Conservation (phyloP, 805 yeast genomes). For the Teunomyces stri region DNA sequence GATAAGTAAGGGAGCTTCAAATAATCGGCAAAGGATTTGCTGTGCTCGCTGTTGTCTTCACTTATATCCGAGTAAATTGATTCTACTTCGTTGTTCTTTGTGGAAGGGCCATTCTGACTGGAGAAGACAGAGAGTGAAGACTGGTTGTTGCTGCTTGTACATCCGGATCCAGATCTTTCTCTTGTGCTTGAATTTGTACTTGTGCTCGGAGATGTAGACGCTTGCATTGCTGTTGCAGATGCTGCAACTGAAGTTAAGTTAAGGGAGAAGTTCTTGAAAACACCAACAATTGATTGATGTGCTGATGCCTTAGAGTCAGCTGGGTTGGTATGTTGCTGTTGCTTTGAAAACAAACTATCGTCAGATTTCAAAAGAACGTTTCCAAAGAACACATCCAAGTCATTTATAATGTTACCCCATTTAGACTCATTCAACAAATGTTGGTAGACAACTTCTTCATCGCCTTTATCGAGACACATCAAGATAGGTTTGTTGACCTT, state of each 20-base stretch:
- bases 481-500: constrained; percentile 46
- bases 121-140: constrained; percentile 24
- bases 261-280: constrained; percentile 28
- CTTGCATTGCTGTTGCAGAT: background rate
- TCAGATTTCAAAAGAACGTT: constrained; percentile 37
- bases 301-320: background rate
- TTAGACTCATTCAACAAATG: constrained; percentile 42
- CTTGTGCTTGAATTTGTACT: constrained; percentile 14
- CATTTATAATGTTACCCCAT: constrained; percentile 41
- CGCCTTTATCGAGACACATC: constrained; percentile 32
- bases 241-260: constrained; percentile 12
- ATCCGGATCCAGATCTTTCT: constrained; percentile 7
- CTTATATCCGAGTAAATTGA: constrained; percentile 16
- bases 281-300: constrained; percentile 23
- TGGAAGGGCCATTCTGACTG: constrained; percentile 1
- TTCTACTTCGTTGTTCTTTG: constrained; percentile 10
- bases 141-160: constrained; percentile 11
- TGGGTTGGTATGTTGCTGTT: background rate
- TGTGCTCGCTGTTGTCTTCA: constrained; percentile 11
- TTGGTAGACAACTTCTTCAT: constrained; percentile 44
- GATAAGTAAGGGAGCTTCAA: constrained; percentile 20
- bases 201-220: constrained; percentile 6
- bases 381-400: constrained; percentile 39
- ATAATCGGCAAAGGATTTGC: constrained; percentile 16
- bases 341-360: constrained; percentile 23